A percentile compares a stretch with the other conserved stretches of the same genome.
Conservation (phyloP, 352 stramenopile species). For the Globisporangium barbulae region DNA sequence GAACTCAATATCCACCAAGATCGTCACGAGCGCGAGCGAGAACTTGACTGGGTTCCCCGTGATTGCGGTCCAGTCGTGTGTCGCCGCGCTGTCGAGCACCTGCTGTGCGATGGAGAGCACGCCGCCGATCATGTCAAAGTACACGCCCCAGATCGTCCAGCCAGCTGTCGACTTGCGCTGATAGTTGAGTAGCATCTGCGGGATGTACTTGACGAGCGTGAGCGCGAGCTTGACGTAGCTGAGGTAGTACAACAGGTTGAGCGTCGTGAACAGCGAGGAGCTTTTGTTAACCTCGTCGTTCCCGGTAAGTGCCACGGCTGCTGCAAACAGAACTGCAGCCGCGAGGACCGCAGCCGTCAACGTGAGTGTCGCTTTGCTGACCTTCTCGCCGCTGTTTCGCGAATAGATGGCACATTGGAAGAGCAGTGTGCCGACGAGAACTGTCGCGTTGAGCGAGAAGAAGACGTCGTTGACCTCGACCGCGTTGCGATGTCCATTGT, state of each 20-base stretch:
- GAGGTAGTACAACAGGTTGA: slow-evolving; percentile 93
- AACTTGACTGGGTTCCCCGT: slow-evolving; percentile 96
- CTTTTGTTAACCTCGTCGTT: slow-evolving; percentile 21
- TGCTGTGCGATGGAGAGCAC: slow-evolving; percentile 92
- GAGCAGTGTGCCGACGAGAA: slow-evolving; percentile 87
- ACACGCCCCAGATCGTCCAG: slow-evolving; percentile 97
- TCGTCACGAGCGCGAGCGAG: slow-evolving; percentile 91
- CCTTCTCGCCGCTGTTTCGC: slow-evolving; percentile 39
- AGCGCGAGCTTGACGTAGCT: slow-evolving; percentile 95
- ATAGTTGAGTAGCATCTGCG: slow-evolving; percentile 95
- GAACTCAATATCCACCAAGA: slow-evolving; percentile 97
- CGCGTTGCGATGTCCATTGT: slow-evolving; percentile 77
- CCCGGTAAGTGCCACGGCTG: slow-evolving; percentile 39
- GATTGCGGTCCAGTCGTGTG: slow-evolving; percentile 93
- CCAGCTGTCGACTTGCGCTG: slow-evolving; percentile 93
- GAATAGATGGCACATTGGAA: slow-evolving; percentile 91
- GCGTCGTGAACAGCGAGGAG: slow-evolving; percentile 64
- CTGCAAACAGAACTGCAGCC: slow-evolving; percentile 43
- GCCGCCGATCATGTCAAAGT: slow-evolving; percentile 95
- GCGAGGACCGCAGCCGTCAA: slow-evolving; percentile 54
- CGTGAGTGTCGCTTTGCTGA: slow-evolving; percentile 63
- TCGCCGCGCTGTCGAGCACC: slow-evolving; percentile 89
- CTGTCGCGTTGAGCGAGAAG: slow-evolving; percentile 93
- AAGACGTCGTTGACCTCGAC: slow-evolving; percentile 92
- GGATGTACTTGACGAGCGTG: slow-evolving; percentile 95